Conservation (phyloP, 768 basidiomycete genomes). For the Hypsizygus marmoreus region DNA sequence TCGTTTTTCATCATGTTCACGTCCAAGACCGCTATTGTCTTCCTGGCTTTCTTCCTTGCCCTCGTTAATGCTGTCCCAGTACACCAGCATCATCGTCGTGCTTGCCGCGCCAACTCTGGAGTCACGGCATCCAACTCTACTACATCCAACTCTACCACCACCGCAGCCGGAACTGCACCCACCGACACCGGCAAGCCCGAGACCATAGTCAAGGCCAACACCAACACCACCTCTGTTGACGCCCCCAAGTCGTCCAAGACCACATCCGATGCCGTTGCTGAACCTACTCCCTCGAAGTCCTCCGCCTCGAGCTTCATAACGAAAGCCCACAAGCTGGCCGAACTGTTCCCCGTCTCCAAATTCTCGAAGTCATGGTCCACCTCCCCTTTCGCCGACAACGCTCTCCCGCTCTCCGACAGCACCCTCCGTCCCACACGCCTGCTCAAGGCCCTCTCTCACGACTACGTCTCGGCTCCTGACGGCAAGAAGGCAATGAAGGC, state of each 20-base stretch:
- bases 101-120: slow-evolving; percentile 11
- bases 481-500: slow-evolving; percentile 55
- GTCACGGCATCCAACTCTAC: slow-evolving; percentile 1
- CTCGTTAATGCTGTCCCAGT: slow-evolving; percentile 23
- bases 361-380: slow-evolving; percentile 49
- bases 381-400: slow-evolving; percentile 30
- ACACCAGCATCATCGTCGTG: slow-evolving; percentile 15
- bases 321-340: slow-evolving; percentile 21
- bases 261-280: slow-evolving; percentile 5
- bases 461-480: slow-evolving; percentile 47
- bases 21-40: slow-evolving; percentile 20
- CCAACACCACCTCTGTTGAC: slow-evolving; percentile 8
- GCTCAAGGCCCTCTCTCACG: slow-evolving; percentile 38
- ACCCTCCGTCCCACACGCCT: slow-evolving; percentile 46
- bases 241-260: slow-evolving; percentile 9
- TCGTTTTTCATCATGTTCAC: slow-evolving; percentile 23
- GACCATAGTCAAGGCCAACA: background rate
- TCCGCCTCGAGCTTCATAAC: slow-evolving; percentile 2
- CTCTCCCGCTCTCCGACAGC: slow-evolving; percentile 43
- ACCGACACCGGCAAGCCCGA: background rate
- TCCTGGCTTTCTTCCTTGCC: slow-evolving; percentile 25
- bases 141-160: slow-evolving; percentile 1
- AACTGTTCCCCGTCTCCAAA: slow-evolving; percentile 44
- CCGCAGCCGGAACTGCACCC: slow-evolving; percentile 3
- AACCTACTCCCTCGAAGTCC: slow-evolving; percentile 11